A percentile compares a stretch with the other conserved stretches of the same genome.
Evolutionary conservation across 768 basidiomycete species (phyloP).

Genomic region (Russula vinacea): DNA sequence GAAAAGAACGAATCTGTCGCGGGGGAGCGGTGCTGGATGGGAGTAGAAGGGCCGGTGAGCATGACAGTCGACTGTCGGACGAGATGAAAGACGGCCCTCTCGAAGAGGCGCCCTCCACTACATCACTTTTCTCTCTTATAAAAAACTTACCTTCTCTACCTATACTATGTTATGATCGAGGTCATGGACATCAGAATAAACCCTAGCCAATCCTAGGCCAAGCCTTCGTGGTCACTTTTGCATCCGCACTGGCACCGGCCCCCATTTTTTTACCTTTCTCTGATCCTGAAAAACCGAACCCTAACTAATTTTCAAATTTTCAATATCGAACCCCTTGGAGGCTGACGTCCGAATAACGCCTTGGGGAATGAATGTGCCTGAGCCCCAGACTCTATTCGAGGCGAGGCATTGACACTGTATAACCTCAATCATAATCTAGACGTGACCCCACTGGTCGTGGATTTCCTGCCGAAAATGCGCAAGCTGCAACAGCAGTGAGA

Average conservation of each 20-base stretch:
- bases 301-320: background rate
- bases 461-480: too few species aligned
- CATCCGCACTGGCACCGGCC: background rate
- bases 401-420: too few species aligned
- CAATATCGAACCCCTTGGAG: background rate
- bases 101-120: slow-evolving; percentile 3
- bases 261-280: background rate
- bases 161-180: background rate
- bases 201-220: background rate
- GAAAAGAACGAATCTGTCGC: background rate
- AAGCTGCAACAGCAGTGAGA: too few species aligned
- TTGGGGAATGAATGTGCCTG: background rate
- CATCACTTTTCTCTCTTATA: background rate
- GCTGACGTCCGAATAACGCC: background rate
- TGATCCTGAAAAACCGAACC: background rate
- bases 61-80: slow-evolving; percentile 4
- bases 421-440: too few species aligned
- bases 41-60: slow-evolving; percentile 10
- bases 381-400: background rate
- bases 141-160: slow-evolving; percentile 6
- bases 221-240: background rate
- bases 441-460: too few species aligned
- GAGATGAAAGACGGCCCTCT: slow-evolving; percentile 4
- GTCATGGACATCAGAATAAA: background rate
- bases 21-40: slow-evolving; percentile 4